Evolutionary conservation across 2,329 filamentous ascomycete species (phyloP), one percentile per base, ranked within the genome.

Genomic region (Trichophyton rubrum): DNA sequence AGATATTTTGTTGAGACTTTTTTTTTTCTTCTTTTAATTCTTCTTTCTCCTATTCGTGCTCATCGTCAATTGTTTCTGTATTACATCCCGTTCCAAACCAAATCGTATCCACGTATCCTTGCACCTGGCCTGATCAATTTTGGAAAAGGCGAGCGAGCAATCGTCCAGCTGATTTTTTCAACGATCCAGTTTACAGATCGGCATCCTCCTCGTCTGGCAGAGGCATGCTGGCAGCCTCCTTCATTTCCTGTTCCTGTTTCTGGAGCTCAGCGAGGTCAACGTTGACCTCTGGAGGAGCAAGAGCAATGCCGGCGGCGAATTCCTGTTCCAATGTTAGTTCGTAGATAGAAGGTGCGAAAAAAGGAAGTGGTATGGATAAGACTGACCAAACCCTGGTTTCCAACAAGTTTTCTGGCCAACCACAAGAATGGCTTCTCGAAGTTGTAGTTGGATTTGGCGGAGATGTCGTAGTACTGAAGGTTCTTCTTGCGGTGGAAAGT

Each of bases 401-500:
- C 93, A 70, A 96, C 91, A 62, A 99, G 86, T 86, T 99, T 99
- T 78, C 93, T 97, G 62, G 90, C 91, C 53, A 92, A 84, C 99
- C 99, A 85, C 97, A 99, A 96, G 78, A 99, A 99, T 59, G 99
- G 81, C 68, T 97, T 93, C 70, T 86, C 84, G 61, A 99, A 93
- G 70, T 99, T 99, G 77, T 96, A 90, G 62, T 90, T 88, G 45
- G 92, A 96, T 82, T 99, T 99, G 66, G 93, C 93, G 9, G 91
- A 96, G 3, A 93, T 99, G 77, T 99, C 93, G 75, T 99, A 99
- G 82, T 99, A 99, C 81, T 99, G 93, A 59, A 99, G 87, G 81
- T 97, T 99, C 87, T 99, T 99, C 89, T 99, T 99, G 80, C 93
- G 90, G 85, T 99, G 93, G 89, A 99, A 99, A 68, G 93, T 99